Conservation (phyloP, 495 filamentous ascomycete species). For the Cudoniella acicularis region DNA sequence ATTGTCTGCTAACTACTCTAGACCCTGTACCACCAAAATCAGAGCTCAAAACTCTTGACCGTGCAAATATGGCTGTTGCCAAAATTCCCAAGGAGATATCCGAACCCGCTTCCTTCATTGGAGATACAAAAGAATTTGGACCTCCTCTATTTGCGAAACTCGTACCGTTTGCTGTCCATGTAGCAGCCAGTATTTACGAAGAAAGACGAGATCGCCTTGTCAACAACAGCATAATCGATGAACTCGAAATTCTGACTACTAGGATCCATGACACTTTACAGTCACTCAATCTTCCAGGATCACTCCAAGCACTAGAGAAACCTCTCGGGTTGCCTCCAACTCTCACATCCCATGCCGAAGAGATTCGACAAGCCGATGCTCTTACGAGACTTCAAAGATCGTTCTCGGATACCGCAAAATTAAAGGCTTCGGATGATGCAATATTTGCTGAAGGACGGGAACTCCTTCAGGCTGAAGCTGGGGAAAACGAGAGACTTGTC, state of each 20-base stretch:
- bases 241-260: slow-evolving; percentile 78
- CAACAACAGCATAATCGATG: slow-evolving; percentile 78
- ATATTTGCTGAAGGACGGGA: slow-evolving; percentile 80
- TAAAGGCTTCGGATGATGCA: slow-evolving; percentile 69
- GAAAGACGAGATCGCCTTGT: slow-evolving; percentile 85
- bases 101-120: slow-evolving; percentile 72
- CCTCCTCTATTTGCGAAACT: slow-evolving; percentile 84
- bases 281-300: slow-evolving; percentile 86
- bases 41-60: slow-evolving; percentile 78
- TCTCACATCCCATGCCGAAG: slow-evolving; percentile 85
- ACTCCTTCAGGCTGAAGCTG: slow-evolving; percentile 70
- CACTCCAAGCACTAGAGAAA: slow-evolving; percentile 91
- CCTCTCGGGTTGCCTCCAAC: slow-evolving; percentile 86
- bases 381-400: slow-evolving; percentile 67
- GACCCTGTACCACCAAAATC: slow-evolving; percentile 82
- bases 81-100: slow-evolving; percentile 80
- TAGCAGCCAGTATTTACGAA: slow-evolving; percentile 92
- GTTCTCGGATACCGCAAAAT: slow-evolving; percentile 80
- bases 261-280: slow-evolving; percentile 76
- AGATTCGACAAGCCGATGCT: slow-evolving; percentile 90
- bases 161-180: slow-evolving; percentile 92
- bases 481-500: slow-evolving; percentile 73
- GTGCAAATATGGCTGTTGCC: slow-evolving; percentile 82
- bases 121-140: slow-evolving; percentile 74
- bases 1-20: slow-evolving; percentile 23